A percentile compares a stretch with the other conserved stretches of the same genome.
phyloP scores from a whole-genome alignment of 2,329 filamentous ascomycete genomes.

The Penicillium digitatum region DNA sequence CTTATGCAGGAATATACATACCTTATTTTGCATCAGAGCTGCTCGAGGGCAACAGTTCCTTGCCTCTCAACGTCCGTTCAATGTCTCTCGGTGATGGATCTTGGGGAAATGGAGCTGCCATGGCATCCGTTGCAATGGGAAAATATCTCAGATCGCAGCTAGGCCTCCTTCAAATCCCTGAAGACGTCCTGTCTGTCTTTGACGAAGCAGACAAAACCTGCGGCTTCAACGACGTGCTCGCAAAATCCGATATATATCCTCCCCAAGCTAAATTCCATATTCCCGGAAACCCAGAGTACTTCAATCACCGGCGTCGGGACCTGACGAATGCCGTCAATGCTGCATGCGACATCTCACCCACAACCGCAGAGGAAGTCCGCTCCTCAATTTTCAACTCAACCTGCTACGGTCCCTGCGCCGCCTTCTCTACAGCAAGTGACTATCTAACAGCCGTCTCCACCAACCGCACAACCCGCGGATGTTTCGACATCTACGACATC shows the following conservation, averaged over 20 bases:
- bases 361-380: constrained; percentile 23
- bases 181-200: constrained; percentile 30
- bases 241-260: constrained; percentile 29
- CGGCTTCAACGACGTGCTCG: constrained; percentile 30
- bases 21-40: constrained; percentile 37
- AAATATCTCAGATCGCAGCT: constrained; percentile 29
- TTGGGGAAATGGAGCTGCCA: constrained; percentile 36
- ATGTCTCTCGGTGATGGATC: constrained; percentile 38
- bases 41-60: constrained; percentile 24
- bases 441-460: constrained; percentile 24
- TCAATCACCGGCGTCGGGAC: constrained; percentile 25
- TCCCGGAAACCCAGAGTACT: constrained; percentile 30
- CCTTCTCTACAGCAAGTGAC: constrained; percentile 33
- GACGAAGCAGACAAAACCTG: constrained; percentile 30
- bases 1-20: constrained; percentile 38
- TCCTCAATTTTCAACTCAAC: constrained; percentile 33
- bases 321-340: constrained; percentile 12
- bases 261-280: constrained; percentile 30
- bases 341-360: constrained; percentile 26
- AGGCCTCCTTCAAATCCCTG: constrained; percentile 23
- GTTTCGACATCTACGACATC: constrained; percentile 38
- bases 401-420: constrained; percentile 37
- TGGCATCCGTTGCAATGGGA: constrained; percentile 30
- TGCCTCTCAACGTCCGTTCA: constrained; percentile 33
- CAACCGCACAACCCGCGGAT: constrained; percentile 13